phyloP scores from a whole-genome alignment of 176 grass and related monocot species.

The Musa troglodytarum region DNA sequence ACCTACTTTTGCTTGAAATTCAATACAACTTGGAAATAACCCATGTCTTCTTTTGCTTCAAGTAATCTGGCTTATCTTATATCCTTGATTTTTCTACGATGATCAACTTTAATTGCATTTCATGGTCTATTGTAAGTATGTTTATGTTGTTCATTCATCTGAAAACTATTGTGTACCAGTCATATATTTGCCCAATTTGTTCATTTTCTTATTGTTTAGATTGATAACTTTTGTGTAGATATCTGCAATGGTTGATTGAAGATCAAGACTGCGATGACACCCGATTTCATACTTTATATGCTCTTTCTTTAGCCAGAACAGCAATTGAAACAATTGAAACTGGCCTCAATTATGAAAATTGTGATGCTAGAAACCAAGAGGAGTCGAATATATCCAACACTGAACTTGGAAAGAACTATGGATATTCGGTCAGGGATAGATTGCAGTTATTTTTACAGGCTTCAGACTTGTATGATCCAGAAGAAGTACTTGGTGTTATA shows the following conservation, averaged over 20 bases:
- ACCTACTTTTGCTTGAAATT: too few relatives aligned
- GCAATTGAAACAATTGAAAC: conserved; percentile 43
- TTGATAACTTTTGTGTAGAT: conserved; percentile 34
- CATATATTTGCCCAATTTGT: not conserved
- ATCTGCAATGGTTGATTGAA: conserved; percentile 95
- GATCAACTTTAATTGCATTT: not conserved
- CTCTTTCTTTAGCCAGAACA: conserved; percentile 67
- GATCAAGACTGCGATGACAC: conserved; percentile 75
- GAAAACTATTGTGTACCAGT: too few relatives aligned
- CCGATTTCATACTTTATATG: conserved; percentile 85
- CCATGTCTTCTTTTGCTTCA: too few relatives aligned
- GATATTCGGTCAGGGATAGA: conserved; percentile 60
- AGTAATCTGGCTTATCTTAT: not conserved
- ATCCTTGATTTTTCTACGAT: not conserved
- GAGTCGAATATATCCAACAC: not conserved
- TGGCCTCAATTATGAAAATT: conserved; percentile 25
- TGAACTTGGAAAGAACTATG: conserved; percentile 3
- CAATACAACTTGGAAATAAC: too few relatives aligned
- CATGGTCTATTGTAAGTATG: not conserved
- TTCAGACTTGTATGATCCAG: conserved; percentile 92
- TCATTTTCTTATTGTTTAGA: not conserved
- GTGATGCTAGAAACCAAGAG: conserved; percentile 31
- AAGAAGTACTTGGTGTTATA: conserved; percentile 87
- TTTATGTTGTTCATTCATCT: not conserved
- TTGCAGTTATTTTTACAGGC: conserved; percentile 92